These are phyloP conservation scores for Wallemia mellicola DNA, from an alignment of 1,284 basidiomycete genomes.

Conservation along the genomic window DNA sequence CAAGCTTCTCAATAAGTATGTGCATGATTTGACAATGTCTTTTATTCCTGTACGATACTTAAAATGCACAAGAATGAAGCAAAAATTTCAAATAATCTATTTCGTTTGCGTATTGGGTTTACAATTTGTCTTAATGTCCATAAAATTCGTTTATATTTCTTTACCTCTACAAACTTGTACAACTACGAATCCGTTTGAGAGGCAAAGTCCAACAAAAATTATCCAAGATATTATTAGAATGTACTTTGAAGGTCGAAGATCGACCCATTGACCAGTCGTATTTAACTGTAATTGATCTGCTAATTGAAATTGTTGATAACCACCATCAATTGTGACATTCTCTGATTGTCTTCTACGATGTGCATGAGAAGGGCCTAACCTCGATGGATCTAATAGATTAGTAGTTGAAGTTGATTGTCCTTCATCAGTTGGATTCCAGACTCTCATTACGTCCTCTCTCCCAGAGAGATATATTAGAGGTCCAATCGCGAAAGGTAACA, in stretches of 20 bases:
- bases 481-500: conserved; percentile 59
- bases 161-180: background rate
- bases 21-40: background rate
- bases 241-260: background rate
- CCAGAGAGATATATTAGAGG: conserved; percentile 50
- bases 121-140: background rate
- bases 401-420: background rate
- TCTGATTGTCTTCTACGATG: background rate
- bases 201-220: background rate
- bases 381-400: background rate
- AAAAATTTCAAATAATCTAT: background rate
- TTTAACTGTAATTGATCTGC: background rate
- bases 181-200: background rate
- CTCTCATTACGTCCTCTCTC: conserved; percentile 35
- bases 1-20: conserved; percentile 1
- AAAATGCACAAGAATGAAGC: background rate
- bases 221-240: background rate
- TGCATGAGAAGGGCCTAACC: background rate
- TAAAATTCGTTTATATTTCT: background rate
- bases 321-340: background rate
- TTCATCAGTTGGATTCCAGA: conserved; percentile 14
- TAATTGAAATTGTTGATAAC: background rate
- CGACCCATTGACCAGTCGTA: background rate
- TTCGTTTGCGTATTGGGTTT: background rate
- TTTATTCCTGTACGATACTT: background rate